phyloP scores from a whole-genome alignment of 805 yeast species.

The Tetrapisispora arboricola region DNA sequence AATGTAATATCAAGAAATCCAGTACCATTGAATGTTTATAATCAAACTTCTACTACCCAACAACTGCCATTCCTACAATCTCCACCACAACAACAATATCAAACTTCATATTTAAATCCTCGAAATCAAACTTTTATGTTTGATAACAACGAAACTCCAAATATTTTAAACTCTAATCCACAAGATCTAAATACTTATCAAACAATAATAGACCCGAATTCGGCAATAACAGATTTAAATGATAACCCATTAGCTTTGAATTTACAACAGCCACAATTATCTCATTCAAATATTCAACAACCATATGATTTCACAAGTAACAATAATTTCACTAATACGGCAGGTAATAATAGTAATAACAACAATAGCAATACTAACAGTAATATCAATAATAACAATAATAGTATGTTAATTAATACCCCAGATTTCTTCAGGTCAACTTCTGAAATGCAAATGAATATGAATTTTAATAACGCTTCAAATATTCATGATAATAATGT shows the following conservation, averaged over 20 bases:
- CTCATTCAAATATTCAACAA: neutral
- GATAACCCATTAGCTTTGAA: neutral
- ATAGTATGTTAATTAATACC: neutral
- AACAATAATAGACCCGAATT: neutral
- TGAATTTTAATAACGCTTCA: neutral
- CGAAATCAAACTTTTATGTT: slow-evolving; percentile 1
- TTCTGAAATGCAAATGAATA: slow-evolving; percentile 2
- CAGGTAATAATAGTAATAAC: neutral
- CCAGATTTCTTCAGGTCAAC: slow-evolving; percentile 3
- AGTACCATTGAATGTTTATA: slow-evolving; percentile 16
- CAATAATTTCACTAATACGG: neutral
- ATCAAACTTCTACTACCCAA: slow-evolving; percentile 7
- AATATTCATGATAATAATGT: neutral
- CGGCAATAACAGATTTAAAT: neutral
- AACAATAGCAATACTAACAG: neutral
- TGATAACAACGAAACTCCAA: neutral
- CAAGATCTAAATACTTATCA: slow-evolving; percentile 2
- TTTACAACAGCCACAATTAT: neutral
- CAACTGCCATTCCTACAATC: slow-evolving; percentile 2
- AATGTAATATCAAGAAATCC: slow-evolving; percentile 1
- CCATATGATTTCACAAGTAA: neutral
- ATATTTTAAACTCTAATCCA: neutral
- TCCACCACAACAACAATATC: slow-evolving; percentile 1
- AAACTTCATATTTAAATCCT: neutral
- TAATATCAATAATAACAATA: neutral